Evolutionary conservation across 129 eudicot species (phyloP).

Genomic region (Saposhnikovia divaricata): DNA sequence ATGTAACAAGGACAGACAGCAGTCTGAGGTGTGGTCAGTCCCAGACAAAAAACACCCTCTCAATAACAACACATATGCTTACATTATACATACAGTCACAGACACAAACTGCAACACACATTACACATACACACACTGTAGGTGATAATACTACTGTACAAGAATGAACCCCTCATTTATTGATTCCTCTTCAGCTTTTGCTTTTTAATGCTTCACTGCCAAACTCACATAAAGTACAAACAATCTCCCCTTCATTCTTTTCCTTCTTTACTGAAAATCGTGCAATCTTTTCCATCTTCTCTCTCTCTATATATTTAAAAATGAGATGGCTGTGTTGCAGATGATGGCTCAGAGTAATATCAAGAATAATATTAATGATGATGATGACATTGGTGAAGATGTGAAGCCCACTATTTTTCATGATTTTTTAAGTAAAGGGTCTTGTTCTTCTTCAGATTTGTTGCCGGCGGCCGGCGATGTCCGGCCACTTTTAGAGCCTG

Average conservation of each 20-base stretch:
- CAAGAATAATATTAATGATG: neutral
- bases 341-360: slow-evolving; percentile 27
- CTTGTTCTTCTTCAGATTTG: slow-evolving; percentile 33
- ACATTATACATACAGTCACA: neutral
- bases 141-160: neutral
- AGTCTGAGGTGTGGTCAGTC: neutral
- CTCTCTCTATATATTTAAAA: slow-evolving; percentile 3
- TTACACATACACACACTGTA: neutral
- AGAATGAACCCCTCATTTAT: neutral
- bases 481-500: slow-evolving; percentile 24
- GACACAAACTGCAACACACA: neutral
- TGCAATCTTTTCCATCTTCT: slow-evolving; percentile 22
- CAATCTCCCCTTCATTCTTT: slow-evolving; percentile 14
- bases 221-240: neutral
- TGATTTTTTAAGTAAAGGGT: slow-evolving; percentile 59
- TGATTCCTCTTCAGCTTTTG: slow-evolving; percentile 33
- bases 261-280: slow-evolving; percentile 35
- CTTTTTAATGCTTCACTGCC: slow-evolving; percentile 46
- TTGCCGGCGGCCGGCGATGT: slow-evolving; percentile 28
- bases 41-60: neutral
- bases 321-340: slow-evolving; percentile 36
- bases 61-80: neutral
- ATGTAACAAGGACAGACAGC: neutral
- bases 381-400: slow-evolving; percentile 30
- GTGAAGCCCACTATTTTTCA: slow-evolving; percentile 66